These are phyloP conservation scores for Kalaharituber pfeilii DNA, from an alignment of 2,329 filamentous ascomycete genomes.

Conservation along the genomic window DNA sequence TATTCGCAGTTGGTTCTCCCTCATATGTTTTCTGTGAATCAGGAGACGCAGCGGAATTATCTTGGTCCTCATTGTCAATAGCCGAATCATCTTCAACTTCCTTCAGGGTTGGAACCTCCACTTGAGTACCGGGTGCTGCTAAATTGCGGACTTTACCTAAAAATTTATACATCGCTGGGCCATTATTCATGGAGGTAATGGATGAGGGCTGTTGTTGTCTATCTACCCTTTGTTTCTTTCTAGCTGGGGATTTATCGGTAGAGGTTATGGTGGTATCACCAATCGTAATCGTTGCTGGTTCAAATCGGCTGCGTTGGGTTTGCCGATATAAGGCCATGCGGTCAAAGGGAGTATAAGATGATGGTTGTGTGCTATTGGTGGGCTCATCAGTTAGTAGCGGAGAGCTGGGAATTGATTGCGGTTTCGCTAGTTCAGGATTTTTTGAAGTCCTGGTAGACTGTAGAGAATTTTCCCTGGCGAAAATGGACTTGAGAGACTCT, in stretches of 20 bases:
- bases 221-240: constrained; percentile 25
- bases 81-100: constrained; percentile 18
- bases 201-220: too few relatives aligned
- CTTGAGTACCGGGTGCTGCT: constrained; percentile 14
- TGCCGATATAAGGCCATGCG: not conserved
- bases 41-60: too few relatives aligned
- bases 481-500: not conserved
- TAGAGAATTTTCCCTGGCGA: constrained; percentile 3
- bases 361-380: too few relatives aligned
- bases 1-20: too few relatives aligned
- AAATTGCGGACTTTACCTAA: constrained; percentile 18
- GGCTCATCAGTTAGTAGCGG: too few relatives aligned
- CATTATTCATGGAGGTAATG: constrained; percentile 8
- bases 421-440: too few relatives aligned
- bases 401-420: too few relatives aligned
- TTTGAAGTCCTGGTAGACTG: too few relatives aligned
- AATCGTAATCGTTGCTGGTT: constrained; percentile 58
- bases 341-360: too few relatives aligned
- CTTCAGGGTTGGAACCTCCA: constrained; percentile 12
- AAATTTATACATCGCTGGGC: constrained; percentile 5
- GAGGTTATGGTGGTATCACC: constrained; percentile 50
- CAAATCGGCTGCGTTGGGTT: constrained; percentile 33
- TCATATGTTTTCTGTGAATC: too few relatives aligned
- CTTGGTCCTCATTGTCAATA: constrained; percentile 8
- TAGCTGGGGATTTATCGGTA: constrained; percentile 31